These are phyloP conservation scores for Suillus fuscotomentosus DNA, from an alignment of 768 basidiomycete genomes.

Conservation along the genomic window DNA sequence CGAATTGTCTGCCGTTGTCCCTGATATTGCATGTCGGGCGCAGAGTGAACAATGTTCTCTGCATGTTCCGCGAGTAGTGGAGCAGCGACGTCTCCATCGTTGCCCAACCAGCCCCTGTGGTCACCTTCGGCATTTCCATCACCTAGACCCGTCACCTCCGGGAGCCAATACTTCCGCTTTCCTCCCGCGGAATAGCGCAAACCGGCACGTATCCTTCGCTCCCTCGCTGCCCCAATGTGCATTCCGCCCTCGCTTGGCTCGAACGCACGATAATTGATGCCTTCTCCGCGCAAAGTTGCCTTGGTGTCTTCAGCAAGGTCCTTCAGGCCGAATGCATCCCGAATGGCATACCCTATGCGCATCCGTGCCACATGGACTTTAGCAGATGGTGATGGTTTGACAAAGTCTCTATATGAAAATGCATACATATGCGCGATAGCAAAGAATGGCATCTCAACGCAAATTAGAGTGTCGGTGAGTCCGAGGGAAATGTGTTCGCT, in stretches of 20 bases:
- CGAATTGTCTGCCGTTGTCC: constrained; percentile 14
- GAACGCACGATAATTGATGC: constrained; percentile 95
- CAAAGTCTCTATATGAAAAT: constrained; percentile 86
- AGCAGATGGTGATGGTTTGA: constrained; percentile 45
- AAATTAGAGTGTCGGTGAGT: constrained; percentile 88
- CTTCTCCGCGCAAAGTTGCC: constrained; percentile 78
- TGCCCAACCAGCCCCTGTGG: constrained; percentile 36
- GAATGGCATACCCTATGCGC: constrained; percentile 81
- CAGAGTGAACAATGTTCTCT: constrained; percentile 62
- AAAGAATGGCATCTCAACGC: constrained; percentile 97
- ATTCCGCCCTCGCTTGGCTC: constrained; percentile 94
- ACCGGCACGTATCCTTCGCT: constrained; percentile 86
- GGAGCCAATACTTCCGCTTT: constrained; percentile 93
- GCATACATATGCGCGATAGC: constrained; percentile 95
- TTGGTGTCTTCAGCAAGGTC: constrained; percentile 88
- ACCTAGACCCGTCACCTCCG: constrained; percentile 51
- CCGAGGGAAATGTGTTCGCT: constrained; percentile 87
- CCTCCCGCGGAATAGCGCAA: constrained; percentile 92
- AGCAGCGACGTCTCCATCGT: constrained; percentile 63
- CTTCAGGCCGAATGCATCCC: constrained; percentile 83
- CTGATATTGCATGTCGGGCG: constrained; percentile 48
- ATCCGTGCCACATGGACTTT: constrained; percentile 76
- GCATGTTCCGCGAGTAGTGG: constrained; percentile 70
- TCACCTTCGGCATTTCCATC: constrained; percentile 28
- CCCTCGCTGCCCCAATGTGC: constrained; percentile 86